Evolutionary conservation across 192 early-diverging fungal species (phyloP).

Genomic region (Borealophlyctis nickersoniae): DNA sequence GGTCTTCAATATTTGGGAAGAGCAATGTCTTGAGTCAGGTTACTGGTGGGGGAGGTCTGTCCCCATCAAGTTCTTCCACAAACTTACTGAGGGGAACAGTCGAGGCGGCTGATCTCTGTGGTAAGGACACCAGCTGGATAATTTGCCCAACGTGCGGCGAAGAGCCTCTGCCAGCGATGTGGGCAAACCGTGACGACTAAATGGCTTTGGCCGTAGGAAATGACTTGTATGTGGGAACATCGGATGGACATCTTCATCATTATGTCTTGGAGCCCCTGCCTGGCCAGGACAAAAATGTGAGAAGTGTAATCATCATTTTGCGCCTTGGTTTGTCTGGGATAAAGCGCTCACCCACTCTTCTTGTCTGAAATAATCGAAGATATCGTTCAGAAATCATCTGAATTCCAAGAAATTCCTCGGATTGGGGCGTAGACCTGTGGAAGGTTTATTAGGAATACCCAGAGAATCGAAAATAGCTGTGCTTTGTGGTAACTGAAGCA

Average conservation of each 20-base stretch:
- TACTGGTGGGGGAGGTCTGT: not conserved
- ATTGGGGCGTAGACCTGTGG: slow-evolving; percentile 35
- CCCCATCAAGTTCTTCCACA: slow-evolving; percentile 6
- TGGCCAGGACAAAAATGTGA: slow-evolving; percentile 20
- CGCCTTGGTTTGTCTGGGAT: not conserved
- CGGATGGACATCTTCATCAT: slow-evolving; percentile 68
- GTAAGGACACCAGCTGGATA: slow-evolving; percentile 8
- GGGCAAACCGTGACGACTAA: not conserved
- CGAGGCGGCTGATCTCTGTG: slow-evolving; percentile 19
- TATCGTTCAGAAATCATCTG: slow-evolving; percentile 35
- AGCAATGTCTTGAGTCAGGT: not conserved
- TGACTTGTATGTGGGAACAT: slow-evolving; percentile 72
- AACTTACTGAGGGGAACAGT: slow-evolving; percentile 1
- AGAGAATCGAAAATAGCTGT: slow-evolving; percentile 63
- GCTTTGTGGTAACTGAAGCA: slow-evolving; percentile 55
- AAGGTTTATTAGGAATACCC: slow-evolving; percentile 56
- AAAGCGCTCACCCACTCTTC: not conserved
- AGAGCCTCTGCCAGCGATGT: not conserved
- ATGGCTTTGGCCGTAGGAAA: slow-evolving; percentile 44
- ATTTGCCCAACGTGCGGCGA: too few relatives aligned
- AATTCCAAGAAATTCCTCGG: slow-evolving; percentile 50
- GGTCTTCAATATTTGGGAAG: not conserved
- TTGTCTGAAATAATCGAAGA: slow-evolving; percentile 14
- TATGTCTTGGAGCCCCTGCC: slow-evolving; percentile 53
- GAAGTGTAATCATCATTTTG: not conserved